Evolutionary conservation across 352 stramenopile genomes (phyloP).

Genomic region (Phytophthora macrochlamydospora): DNA sequence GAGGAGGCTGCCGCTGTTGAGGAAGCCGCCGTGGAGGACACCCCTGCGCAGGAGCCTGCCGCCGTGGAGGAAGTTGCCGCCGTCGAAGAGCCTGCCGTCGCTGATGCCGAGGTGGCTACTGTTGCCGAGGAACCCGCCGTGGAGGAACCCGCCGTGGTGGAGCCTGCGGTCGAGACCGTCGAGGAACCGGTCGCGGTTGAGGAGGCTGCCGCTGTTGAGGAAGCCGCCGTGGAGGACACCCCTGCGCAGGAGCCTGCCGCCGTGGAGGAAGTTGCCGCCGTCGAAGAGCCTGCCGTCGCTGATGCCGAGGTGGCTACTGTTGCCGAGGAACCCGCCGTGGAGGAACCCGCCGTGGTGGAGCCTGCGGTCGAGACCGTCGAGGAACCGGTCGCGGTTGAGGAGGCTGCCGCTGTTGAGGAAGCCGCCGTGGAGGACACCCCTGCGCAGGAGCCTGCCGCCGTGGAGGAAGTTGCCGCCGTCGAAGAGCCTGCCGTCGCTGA

Average conservation of each 20-base stretch:
- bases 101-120: background rate
- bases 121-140: background rate
- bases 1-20: background rate
- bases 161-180: background rate
- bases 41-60: background rate
- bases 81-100: background rate
- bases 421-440: background rate
- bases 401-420: background rate
- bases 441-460: background rate
- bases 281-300: background rate
- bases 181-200: background rate
- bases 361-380: background rate
- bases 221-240: background rate
- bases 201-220: background rate
- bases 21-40: background rate
- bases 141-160: background rate
- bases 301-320: background rate
- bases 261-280: background rate
- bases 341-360: background rate
- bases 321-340: background rate
- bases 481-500: background rate
- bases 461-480: background rate
- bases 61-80: background rate
- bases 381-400: no score
- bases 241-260: background rate